phyloP scores from a whole-genome alignment of 148 eudicot genomes.

The Amaranthus cruentus region DNA sequence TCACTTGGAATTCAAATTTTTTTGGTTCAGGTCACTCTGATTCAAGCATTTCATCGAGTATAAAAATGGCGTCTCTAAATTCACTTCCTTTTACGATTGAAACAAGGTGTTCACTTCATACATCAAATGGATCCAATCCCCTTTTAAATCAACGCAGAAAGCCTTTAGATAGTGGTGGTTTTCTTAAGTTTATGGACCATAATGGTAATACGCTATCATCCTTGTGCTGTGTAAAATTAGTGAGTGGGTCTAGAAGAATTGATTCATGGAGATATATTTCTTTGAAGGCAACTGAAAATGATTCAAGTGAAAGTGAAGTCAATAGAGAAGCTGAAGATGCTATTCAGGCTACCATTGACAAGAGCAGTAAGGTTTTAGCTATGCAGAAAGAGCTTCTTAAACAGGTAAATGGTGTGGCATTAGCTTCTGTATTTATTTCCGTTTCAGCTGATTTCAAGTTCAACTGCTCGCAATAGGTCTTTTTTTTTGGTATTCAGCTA shows the following conservation, averaged over 20 bases:
- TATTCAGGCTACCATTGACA: slow-evolving; percentile 72
- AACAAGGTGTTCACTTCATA: slow-evolving; percentile 33
- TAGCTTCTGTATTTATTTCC: not conserved
- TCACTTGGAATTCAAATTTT: not conserved
- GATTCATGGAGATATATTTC: slow-evolving; percentile 21
- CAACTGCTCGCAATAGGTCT: not conserved
- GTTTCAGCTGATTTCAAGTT: not conserved
- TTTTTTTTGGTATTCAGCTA: not conserved
- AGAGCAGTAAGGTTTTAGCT: slow-evolving; percentile 73
- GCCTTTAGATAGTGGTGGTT: slow-evolving; percentile 29
- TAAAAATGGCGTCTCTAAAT: slow-evolving; percentile 55
- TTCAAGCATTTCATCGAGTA: slow-evolving; percentile 48
- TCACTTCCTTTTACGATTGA: slow-evolving; percentile 43
- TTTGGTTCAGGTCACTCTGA: slow-evolving; percentile 7
- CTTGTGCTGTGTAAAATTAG: slow-evolving; percentile 24
- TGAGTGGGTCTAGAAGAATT: slow-evolving; percentile 23
- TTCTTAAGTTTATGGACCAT: slow-evolving; percentile 22
- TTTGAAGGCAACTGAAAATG: slow-evolving; percentile 39
- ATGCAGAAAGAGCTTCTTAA: slow-evolving; percentile 60
- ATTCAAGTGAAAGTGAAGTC: slow-evolving; percentile 32
- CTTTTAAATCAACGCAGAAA: slow-evolving; percentile 29
- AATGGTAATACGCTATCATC: slow-evolving; percentile 7
- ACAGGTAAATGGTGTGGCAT: slow-evolving; percentile 39
- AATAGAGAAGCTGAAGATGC: slow-evolving; percentile 52
- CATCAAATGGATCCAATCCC: slow-evolving; percentile 27